A percentile compares a stretch with the other conserved stretches of the same genome.
Evolutionary conservation across 1,284 basidiomycete genomes (phyloP).

Genomic region (Trametes pubescens): DNA sequence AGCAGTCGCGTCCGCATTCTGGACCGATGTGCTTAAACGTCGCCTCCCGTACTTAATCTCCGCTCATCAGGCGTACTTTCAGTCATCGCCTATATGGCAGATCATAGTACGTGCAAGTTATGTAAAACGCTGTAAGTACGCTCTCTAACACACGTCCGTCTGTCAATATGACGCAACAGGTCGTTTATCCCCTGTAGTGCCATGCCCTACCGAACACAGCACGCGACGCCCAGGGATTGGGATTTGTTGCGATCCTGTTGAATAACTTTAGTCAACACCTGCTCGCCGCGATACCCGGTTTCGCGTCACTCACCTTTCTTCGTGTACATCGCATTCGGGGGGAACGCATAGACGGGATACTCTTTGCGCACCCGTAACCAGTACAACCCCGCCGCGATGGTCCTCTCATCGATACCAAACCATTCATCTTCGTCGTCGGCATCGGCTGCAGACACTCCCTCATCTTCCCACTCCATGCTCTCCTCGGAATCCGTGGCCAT

Average conservation of each 20-base stretch:
- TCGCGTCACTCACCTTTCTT: background rate
- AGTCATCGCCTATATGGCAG: background rate
- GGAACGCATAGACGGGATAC: background rate
- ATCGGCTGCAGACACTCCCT: background rate
- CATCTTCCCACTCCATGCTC: conserved; percentile 9
- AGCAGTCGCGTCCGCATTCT: background rate
- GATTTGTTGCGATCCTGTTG: background rate
- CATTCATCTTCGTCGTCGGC: background rate
- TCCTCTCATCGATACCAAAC: background rate
- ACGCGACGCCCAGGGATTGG: background rate
- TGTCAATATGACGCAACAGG: background rate
- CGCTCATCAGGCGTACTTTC: background rate
- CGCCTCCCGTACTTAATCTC: background rate
- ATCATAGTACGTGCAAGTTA: no score
- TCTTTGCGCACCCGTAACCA: conserved; percentile 4
- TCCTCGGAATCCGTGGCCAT: background rate
- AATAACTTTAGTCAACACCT: background rate
- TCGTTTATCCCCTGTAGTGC: background rate
- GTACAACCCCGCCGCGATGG: conserved; percentile 2
- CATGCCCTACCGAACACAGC: background rate
- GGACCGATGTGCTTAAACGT: background rate
- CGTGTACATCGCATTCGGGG: background rate
- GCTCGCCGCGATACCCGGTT: background rate
- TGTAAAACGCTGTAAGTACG: no score
- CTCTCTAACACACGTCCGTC: no score